Base-by-base conservation (phyloP, 139 green algal genomes). In the Chlorella ohadii region DNA sequence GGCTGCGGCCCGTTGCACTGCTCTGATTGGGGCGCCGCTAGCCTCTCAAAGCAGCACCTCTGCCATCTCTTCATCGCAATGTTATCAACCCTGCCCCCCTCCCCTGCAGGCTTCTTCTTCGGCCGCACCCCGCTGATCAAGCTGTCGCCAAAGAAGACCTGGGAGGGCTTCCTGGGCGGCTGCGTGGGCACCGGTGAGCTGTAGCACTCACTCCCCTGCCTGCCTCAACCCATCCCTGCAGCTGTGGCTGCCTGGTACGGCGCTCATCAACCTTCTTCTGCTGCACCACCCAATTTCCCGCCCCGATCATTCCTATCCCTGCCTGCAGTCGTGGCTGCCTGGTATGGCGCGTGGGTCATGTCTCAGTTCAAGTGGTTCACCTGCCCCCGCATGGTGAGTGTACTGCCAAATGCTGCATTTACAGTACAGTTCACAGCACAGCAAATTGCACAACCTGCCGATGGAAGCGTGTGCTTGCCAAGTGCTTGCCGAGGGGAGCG, bases 81-180 rank as follows among this genome's bases (percentile, higher is more conserved):
- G 11, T 11, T 55, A 11, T 55, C 44, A 55, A 55, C n/a, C 44
- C 47, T 16, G 4, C 36, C 7, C 27, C 17, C 25, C 51, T 36
- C 2, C 36, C 4, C 20, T 86, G 59, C 88, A 97, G 97, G 97
- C 1, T 96, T 98, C 83, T 95, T 96, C 84, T 98, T 96, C 64
- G 97, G 97, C 25, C 89, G 95, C 70, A 99, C 97, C 28, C 97
- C 96, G 36, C 92, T 99, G 44, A 99, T 99, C 76, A 96, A 97
- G 86, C 91, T 99, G 71, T 99, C 96, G 0, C 97, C 97, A 68
- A 99, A 99, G 85, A 99, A 99, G 94, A 99, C 97, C 0, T 98
- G 95, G 96, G 97, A 99, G 91, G 97, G 97, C 28, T 99, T 99
- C 83, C 87, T 99, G 22, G 96, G 96, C 23, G 97, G 95, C 44